A percentile compares a stretch with the other conserved stretches of the same genome.
Evolutionary conservation across 441 rosid genomes (phyloP).

Genomic region (Biscutella laevigata): DNA sequence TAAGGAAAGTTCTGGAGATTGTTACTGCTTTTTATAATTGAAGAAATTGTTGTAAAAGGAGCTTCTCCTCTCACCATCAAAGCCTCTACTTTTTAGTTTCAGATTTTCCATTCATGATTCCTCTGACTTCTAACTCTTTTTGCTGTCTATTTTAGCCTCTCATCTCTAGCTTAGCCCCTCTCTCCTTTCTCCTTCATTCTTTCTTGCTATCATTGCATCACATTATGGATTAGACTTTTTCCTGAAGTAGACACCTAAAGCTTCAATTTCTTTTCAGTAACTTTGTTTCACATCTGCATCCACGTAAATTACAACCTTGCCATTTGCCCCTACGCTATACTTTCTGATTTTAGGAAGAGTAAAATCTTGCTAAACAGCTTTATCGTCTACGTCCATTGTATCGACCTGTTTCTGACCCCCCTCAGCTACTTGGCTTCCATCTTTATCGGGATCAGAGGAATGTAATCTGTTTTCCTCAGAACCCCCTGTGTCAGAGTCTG

Average conservation of each 20-base stretch:
- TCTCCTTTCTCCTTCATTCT: conserved; percentile 3
- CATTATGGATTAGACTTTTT: conserved; percentile 15
- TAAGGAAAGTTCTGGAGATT: background rate
- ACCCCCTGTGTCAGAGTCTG: conserved; percentile 46
- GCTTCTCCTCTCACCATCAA: conserved; percentile 11
- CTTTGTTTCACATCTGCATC: background rate
- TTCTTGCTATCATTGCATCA: conserved; percentile 26
- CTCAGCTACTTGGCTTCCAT: conserved; percentile 21
- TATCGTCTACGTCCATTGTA: conserved; percentile 53
- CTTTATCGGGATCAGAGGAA: conserved; percentile 9
- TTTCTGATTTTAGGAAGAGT: no score
- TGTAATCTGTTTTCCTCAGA: conserved; percentile 22
- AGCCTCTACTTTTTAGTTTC: conserved; percentile 19
- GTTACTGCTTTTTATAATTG: conserved; percentile 9
- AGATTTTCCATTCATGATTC: conserved; percentile 24
- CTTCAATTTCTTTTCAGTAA: background rate
- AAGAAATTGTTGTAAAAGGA: conserved; percentile 7
- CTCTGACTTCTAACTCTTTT: conserved; percentile 22
- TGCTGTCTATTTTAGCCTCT: conserved; percentile 12
- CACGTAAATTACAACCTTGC: conserved; percentile 5
- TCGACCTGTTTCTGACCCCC: conserved; percentile 22
- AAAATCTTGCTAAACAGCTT: conserved; percentile 40
- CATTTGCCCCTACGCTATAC: background rate
- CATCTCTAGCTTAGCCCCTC: conserved; percentile 24
- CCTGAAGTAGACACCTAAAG: conserved; percentile 19